These are phyloP conservation scores for Punctularia strigosozonata DNA, from an alignment of 768 basidiomycete species.

Conservation along the genomic window DNA sequence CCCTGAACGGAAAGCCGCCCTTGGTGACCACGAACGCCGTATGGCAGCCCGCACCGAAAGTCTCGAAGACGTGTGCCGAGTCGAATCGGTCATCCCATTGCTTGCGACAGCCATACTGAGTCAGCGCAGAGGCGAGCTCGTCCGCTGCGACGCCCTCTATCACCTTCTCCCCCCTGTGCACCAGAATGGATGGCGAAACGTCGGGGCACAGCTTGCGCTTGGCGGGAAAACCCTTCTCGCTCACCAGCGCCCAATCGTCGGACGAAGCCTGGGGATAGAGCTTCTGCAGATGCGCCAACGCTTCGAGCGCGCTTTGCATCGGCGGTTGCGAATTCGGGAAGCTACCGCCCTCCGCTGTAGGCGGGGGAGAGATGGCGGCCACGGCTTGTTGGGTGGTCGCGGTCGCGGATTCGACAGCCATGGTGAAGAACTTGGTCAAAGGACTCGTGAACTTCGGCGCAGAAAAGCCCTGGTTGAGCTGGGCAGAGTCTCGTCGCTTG, in stretches of 20 bases:
- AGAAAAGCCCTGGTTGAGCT: constrained; percentile 28
- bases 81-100: constrained; percentile 85
- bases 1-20: constrained; percentile 82
- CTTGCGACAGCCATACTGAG: constrained; percentile 58
- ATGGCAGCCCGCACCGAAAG: constrained; percentile 62
- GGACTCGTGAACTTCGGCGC: constrained; percentile 62
- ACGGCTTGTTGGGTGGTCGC: constrained; percentile 68
- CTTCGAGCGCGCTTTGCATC: constrained; percentile 74
- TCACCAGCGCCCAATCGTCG: constrained; percentile 66
- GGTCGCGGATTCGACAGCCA: constrained; percentile 63
- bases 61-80: constrained; percentile 54
- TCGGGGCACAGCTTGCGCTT: constrained; percentile 66
- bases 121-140: constrained; percentile 69
- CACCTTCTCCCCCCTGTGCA: constrained; percentile 83
- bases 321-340: constrained; percentile 47
- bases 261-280: constrained; percentile 44
- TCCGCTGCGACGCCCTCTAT: constrained; percentile 91
- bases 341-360: constrained; percentile 25
- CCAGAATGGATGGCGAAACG: constrained; percentile 69
- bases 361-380: constrained; percentile 58
- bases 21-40: constrained; percentile 66
- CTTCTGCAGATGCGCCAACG: constrained; percentile 67
- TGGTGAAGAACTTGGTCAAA: constrained; percentile 59
- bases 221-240: constrained; percentile 66
- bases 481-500: constrained; percentile 4